These are phyloP conservation scores for Cutaneotrichosporon sp. DNA, from an alignment of 1,284 basidiomycete species.

Conservation along the genomic window DNA sequence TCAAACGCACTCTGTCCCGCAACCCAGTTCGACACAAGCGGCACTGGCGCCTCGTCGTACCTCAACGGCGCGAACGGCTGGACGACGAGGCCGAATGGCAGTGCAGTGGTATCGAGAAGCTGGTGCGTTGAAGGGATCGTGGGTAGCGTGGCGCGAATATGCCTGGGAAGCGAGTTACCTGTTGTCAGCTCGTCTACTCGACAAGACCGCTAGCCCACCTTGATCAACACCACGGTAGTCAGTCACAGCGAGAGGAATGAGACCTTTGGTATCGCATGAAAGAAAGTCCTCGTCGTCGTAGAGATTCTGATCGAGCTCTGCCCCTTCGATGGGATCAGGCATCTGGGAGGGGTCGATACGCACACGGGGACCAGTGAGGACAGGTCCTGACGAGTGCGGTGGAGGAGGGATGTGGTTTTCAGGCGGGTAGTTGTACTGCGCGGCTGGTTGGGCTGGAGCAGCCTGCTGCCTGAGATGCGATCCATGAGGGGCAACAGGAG, in stretches of 20 bases:
- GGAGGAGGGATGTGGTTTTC: constrained; percentile 62
- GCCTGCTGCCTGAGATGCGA: constrained; percentile 14
- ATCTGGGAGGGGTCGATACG: constrained; percentile 87
- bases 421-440: constrained; percentile 24
- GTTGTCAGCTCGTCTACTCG: constrained; percentile 1
- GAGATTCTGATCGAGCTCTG: constrained; percentile 74
- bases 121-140: constrained; percentile 73
- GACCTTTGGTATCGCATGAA: constrained; percentile 66
- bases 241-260: constrained; percentile 77
- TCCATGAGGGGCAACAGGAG: background rate
- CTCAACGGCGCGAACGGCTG: constrained; percentile 86
- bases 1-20: constrained; percentile 44
- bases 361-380: constrained; percentile 63
- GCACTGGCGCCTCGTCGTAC: constrained; percentile 74
- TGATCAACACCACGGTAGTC: constrained; percentile 89
- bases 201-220: constrained; percentile 54
- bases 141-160: constrained; percentile 63
- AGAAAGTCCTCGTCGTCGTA: constrained; percentile 74
- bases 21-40: constrained; percentile 58
- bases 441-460: constrained; percentile 7
- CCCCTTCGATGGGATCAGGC: constrained; percentile 80
- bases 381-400: constrained; percentile 69
- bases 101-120: constrained; percentile 72
- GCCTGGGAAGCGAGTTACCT: constrained; percentile 68
- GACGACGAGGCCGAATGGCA: constrained; percentile 78